A percentile compares a stretch with the other conserved stretches of the same genome.
Conservation (phyloP, 2,329 filamentous ascomycete genomes). For the Colletotrichum coccodes region DNA sequence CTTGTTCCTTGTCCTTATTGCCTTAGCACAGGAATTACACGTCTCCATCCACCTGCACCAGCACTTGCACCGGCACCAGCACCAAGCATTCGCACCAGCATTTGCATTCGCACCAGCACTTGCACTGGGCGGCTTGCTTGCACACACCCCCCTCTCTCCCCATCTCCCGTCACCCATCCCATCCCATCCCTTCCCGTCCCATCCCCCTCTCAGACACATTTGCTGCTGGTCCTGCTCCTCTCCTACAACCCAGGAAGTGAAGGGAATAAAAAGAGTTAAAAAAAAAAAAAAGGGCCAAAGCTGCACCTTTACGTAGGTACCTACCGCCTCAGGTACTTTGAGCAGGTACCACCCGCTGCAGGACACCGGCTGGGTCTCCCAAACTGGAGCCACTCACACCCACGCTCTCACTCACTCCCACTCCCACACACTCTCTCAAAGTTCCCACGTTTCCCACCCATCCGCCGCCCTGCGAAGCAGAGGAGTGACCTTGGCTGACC, state of each 20-base stretch:
- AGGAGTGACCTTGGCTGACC: neutral
- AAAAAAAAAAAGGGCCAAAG: neutral
- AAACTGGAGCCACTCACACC: neutral
- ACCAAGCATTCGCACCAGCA: neutral
- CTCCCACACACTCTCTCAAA: conserved; percentile 23
- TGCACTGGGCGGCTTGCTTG: neutral
- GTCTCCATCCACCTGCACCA: neutral
- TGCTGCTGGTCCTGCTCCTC: neutral
- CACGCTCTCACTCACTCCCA: conserved; percentile 1
- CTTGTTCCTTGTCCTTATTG: conserved; percentile 23
- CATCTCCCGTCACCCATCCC: neutral
- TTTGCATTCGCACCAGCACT: neutral
- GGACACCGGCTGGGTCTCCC: neutral
- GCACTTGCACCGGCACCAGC: neutral
- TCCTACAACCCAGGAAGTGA: neutral
- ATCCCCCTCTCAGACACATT: neutral
- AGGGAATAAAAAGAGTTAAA: neutral
- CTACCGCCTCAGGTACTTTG: neutral
- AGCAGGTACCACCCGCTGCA: neutral
- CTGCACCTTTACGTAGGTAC: neutral
- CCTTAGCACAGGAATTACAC: neutral
- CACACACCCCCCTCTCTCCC: neutral
- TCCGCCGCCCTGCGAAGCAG: neutral
- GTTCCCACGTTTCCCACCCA: neutral
- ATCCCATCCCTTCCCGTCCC: neutral